phyloP scores from a whole-genome alignment of 345 rosid species.

The Rhizophora mangle region DNA sequence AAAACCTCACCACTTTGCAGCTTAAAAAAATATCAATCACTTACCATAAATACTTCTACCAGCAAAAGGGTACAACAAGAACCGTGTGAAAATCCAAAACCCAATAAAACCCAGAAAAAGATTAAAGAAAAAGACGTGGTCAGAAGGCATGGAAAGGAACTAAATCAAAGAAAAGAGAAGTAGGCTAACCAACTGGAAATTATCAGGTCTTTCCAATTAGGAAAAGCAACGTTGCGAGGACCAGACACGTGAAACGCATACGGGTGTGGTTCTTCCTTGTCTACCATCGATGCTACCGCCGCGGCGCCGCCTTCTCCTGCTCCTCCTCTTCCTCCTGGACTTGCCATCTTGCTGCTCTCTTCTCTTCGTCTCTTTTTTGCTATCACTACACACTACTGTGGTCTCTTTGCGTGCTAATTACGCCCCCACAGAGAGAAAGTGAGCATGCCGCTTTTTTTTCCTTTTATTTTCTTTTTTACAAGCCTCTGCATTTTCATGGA shows the following conservation, averaged over 20 bases:
- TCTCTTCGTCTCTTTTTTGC: conserved; percentile 13
- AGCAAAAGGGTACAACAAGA: too few species aligned
- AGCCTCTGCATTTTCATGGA: not conserved
- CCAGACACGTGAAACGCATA: conserved; percentile 92
- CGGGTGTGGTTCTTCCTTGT: conserved; percentile 63
- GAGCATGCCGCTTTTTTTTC: not conserved
- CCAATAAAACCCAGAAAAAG: not conserved
- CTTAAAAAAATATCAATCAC: too few species aligned
- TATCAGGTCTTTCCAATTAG: conserved; percentile 95
- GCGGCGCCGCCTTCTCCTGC: too few species aligned
- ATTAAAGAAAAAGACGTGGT: not conserved
- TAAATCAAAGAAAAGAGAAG: not conserved
- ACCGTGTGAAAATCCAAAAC: too few species aligned
- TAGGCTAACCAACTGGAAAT: conserved; percentile 77
- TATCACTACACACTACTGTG: too few species aligned
- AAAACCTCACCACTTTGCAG: too few species aligned
- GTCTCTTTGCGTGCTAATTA: too few species aligned
- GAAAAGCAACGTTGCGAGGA: conserved; percentile 77
- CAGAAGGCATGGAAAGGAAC: too few species aligned
- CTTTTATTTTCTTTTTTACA: conserved; percentile 2
- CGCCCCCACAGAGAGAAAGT: too few species aligned
- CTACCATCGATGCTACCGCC: conserved; percentile 7
- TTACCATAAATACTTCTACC: too few species aligned
- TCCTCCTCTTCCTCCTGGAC: conserved; percentile 21
- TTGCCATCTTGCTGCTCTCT: conserved; percentile 26